Percentiles rank a stretch among this genome's conserved stretches.
These are phyloP conservation scores for Barnettozyma vustinii DNA, from an alignment of 805 yeast species.

Conservation along the genomic window DNA sequence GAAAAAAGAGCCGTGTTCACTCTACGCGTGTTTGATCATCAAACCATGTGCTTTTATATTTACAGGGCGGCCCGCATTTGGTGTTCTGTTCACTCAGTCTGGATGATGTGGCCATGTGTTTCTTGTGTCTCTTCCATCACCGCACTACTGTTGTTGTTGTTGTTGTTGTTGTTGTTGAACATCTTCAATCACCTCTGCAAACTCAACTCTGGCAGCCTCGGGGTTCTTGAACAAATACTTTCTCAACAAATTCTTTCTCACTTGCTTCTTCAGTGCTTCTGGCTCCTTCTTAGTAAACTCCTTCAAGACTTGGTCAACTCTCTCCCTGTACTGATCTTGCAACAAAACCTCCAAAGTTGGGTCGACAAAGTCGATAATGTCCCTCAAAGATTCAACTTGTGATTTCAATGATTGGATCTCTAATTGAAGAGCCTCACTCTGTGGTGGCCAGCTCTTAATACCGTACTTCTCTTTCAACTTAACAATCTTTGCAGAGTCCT, in stretches of 20 bases:
- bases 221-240: constrained; percentile 46
- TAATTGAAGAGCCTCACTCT: constrained; percentile 34
- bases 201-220: constrained; percentile 19
- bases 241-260: constrained; percentile 67
- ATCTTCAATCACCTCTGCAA: constrained; percentile 16
- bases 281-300: constrained; percentile 35
- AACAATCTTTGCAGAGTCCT: constrained; percentile 33
- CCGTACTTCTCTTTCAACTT: constrained; percentile 41
- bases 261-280: constrained; percentile 39
- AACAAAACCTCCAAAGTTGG: constrained; percentile 31
- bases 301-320: constrained; percentile 31
- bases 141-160: background rate
- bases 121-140: background rate
- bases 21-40: background rate
- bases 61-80: background rate
- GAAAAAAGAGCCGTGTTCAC: background rate
- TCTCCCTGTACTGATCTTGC: constrained; percentile 31
- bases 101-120: background rate
- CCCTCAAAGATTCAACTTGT: constrained; percentile 23
- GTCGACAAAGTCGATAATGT: constrained; percentile 32
- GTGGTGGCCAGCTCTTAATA: constrained; percentile 42
- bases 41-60: background rate
- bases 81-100: background rate
- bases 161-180: constrained; percentile 5
- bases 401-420: constrained; percentile 30